A percentile compares a stretch with the other conserved stretches of the same genome.
phyloP scores from a whole-genome alignment of 2,329 filamentous ascomycete genomes.

The Paecilomyces dactylethromorphus region DNA sequence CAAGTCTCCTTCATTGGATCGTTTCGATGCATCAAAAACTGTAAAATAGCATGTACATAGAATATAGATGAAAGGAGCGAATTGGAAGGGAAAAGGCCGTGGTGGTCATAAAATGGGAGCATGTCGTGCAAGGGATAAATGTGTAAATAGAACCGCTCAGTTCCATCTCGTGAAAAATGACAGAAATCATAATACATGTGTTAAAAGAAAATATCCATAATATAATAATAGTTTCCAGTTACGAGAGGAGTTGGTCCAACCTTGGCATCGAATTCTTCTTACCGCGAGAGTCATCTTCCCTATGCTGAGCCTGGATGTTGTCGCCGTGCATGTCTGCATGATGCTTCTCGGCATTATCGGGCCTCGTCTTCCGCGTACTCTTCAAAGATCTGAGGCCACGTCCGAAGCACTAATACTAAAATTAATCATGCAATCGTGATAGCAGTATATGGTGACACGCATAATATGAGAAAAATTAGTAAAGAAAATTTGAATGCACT shows the following conservation, averaged over 20 bases:
- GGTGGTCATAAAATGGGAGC: background rate
- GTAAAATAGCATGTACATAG: background rate
- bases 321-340: background rate
- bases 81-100: conserved; percentile 2
- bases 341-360: background rate
- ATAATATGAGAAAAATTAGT: background rate
- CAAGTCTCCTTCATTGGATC: background rate
- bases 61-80: background rate
- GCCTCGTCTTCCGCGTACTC: background rate
- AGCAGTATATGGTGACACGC: background rate
- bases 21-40: background rate
- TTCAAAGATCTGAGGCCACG: conserved; percentile 10
- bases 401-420: conserved; percentile 14
- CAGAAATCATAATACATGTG: background rate
- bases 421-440: background rate
- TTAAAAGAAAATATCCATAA: background rate
- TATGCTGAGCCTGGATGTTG: background rate
- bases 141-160: no score
- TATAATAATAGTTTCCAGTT: background rate
- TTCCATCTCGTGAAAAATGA: background rate
- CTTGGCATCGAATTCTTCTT: background rate
- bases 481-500: conserved; percentile 26
- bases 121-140: background rate
- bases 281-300: background rate
- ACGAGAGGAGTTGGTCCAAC: background rate